Base-by-base conservation (phyloP, 768 basidiomycete species). In the Lentinus brumalis region DNA sequence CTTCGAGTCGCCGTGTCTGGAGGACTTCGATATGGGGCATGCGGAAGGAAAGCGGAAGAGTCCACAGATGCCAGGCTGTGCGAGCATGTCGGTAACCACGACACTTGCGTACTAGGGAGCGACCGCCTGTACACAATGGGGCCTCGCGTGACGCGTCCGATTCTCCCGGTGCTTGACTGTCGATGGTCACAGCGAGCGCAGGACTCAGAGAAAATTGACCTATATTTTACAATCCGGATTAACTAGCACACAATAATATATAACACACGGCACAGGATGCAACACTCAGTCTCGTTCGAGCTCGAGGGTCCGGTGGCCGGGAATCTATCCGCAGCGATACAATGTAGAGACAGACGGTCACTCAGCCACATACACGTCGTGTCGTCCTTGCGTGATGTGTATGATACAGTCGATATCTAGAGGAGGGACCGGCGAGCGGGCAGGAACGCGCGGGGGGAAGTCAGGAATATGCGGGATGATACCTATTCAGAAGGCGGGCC, bases 1-100 rank as follows among this genome's bases (percentile, higher is more conserved):
- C 26, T 83, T 83, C 59, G 76, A 79, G 40, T 70, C 78, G 12
- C 78, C 80, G 10, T 75, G 77, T 52, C 64, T 75, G 52, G 76
- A 78, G 53, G 77, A 76, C 40, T 62, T 66, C 5, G 61, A 67
- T 31, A 54, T 62, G 56, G 26, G 46, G 52, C 57, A 56, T 9
- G 61, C 32, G 15, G 46, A 38, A n/a, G 14, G n/a, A 39, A 41
- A 7, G 56, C 56, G 55, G 41, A 50, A 14, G 50, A 11, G 7
- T 6, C 46, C 46, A 21, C 26, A 30, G 6, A n/a, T 41, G 14
- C 14, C 44, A 30, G 7, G 9, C 16, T 35, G 18, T 18, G 31
- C 45, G 31, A 32, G n/a, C 38, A 35, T 21, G 35, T 26, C 11
- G 38, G 38, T 7, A 18, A 16, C n/a, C 16, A 50, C 26, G 11